A percentile compares a stretch with the other conserved stretches of the same genome.
These are phyloP conservation scores for Fusarium praegraminearum DNA, from an alignment of 2,329 filamentous ascomycete genomes.

Conservation along the genomic window DNA sequence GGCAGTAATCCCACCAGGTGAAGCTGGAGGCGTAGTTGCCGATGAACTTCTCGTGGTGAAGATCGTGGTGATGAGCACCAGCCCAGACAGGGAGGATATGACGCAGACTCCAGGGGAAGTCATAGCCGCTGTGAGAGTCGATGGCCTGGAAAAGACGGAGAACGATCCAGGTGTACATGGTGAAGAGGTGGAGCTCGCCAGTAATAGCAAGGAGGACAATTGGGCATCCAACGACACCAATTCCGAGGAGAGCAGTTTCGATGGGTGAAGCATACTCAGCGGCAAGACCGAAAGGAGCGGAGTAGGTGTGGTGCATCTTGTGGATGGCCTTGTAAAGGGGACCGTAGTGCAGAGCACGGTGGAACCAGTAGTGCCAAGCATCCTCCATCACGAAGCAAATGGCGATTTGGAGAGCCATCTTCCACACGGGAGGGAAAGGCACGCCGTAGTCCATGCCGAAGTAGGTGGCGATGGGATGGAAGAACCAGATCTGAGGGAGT, in stretches of 20 bases:
- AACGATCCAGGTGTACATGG: constrained; percentile 98
- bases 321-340: constrained; percentile 96
- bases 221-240: constrained; percentile 85
- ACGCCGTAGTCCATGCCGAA: constrained; percentile 89
- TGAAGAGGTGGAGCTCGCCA: constrained; percentile 90
- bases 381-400: constrained; percentile 97
- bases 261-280: constrained; percentile 98
- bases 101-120: constrained; percentile 97
- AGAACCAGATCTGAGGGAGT: constrained; percentile 98
- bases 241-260: constrained; percentile 93
- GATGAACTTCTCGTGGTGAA: constrained; percentile 98
- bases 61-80: constrained; percentile 94
- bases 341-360: constrained; percentile 92
- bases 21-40: constrained; percentile 99
- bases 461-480: constrained; percentile 95
- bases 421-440: constrained; percentile 87
- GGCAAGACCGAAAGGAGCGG: constrained; percentile 93
- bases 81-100: constrained; percentile 99
- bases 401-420: constrained; percentile 90
- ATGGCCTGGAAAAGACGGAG: constrained; percentile 96
- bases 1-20: constrained; percentile 96
- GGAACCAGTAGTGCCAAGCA: constrained; percentile 98
- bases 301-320: constrained; percentile 99
- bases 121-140: constrained; percentile 96
- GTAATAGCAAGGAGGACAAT: constrained; percentile 87